Evolutionary conservation across 352 stramenopile species (phyloP).

Genomic region (Phytophthora pisi): DNA sequence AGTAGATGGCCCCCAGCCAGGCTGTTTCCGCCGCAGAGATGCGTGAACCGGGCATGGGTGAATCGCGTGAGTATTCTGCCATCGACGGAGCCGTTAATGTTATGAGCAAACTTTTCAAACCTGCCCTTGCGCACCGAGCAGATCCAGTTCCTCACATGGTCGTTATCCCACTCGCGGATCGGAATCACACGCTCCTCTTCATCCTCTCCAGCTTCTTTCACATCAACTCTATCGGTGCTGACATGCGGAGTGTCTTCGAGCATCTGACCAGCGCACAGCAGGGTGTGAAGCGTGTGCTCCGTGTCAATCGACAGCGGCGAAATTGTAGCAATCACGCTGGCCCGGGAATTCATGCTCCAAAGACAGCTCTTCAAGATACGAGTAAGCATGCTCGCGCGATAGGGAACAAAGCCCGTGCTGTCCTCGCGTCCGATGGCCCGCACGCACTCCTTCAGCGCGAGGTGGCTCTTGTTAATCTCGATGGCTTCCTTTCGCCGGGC

Average conservation of each 20-base stretch:
- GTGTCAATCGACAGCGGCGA: constrained; percentile 77
- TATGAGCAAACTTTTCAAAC: constrained; percentile 59
- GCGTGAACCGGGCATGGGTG: constrained; percentile 61
- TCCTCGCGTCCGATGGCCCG: constrained; percentile 68
- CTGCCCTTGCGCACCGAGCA: constrained; percentile 47
- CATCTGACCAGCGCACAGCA: constrained; percentile 76
- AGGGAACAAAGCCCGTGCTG: constrained; percentile 64
- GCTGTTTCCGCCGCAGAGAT: constrained; percentile 71
- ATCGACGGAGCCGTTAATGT: constrained; percentile 54
- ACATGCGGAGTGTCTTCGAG: constrained; percentile 61
- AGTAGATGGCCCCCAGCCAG: constrained; percentile 58
- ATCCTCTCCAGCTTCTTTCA: constrained; percentile 49
- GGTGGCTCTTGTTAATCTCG: constrained; percentile 87
- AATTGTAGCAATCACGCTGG: constrained; percentile 82
- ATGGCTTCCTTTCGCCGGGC: constrained; percentile 73
- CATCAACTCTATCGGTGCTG: constrained; percentile 57
- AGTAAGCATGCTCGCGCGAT: constrained; percentile 73
- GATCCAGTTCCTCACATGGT: constrained; percentile 60
- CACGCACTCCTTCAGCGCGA: constrained; percentile 86
- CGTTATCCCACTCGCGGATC: constrained; percentile 71
- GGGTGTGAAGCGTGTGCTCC: constrained; percentile 79
- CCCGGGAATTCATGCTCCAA: constrained; percentile 61
- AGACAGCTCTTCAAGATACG: constrained; percentile 78
- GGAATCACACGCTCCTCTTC: constrained; percentile 38
- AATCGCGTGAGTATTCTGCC: constrained; percentile 69